Evolutionary conservation across 1,284 basidiomycete species (phyloP).

Genomic region (Rhodotorula sp.): DNA sequence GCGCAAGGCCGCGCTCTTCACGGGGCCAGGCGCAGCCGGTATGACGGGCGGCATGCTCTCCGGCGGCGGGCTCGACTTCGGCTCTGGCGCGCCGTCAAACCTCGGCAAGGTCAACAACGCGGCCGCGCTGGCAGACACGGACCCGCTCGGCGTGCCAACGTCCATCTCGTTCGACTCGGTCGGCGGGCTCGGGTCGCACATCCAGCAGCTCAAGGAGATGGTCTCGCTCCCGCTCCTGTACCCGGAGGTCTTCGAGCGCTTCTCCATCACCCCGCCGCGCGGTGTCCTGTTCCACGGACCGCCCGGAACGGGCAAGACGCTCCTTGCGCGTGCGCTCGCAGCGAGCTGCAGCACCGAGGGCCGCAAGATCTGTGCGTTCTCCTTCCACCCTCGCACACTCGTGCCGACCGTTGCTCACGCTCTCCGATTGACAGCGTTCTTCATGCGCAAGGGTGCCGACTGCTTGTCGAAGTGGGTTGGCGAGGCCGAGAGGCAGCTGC

Average conservation of each 20-base stretch:
- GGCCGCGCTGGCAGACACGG: constrained; percentile 86
- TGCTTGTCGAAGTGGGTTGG: constrained; percentile 99
- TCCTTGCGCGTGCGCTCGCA: constrained; percentile 89
- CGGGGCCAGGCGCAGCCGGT: constrained; percentile 44
- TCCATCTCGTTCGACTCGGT: constrained; percentile 96
- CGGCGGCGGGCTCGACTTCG: constrained; percentile 43
- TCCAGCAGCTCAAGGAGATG: constrained; percentile 98
- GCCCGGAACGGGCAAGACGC: constrained; percentile 90
- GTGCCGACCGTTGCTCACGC: not conserved
- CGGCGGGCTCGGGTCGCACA: constrained; percentile 95
- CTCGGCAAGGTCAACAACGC: constrained; percentile 78
- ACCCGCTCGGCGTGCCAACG: constrained; percentile 90
- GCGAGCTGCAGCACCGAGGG: constrained; percentile 89
- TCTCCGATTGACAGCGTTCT: constrained; percentile 68
- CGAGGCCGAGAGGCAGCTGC: constrained; percentile 94
- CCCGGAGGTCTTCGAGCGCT: constrained; percentile 95
- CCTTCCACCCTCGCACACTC: not conserved
- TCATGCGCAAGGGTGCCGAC: constrained; percentile 99
- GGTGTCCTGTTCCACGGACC: constrained; percentile 98
- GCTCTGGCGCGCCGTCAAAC: constrained; percentile 55
- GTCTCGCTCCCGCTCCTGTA: constrained; percentile 92
- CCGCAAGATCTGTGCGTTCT: constrained; percentile 76
- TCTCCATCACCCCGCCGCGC: constrained; percentile 90
- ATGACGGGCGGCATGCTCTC: constrained; percentile 43
- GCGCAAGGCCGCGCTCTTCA: constrained; percentile 41